These are phyloP conservation scores for Onygenales sp. DNA, from an alignment of 2,329 filamentous ascomycete genomes.

Conservation along the genomic window DNA sequence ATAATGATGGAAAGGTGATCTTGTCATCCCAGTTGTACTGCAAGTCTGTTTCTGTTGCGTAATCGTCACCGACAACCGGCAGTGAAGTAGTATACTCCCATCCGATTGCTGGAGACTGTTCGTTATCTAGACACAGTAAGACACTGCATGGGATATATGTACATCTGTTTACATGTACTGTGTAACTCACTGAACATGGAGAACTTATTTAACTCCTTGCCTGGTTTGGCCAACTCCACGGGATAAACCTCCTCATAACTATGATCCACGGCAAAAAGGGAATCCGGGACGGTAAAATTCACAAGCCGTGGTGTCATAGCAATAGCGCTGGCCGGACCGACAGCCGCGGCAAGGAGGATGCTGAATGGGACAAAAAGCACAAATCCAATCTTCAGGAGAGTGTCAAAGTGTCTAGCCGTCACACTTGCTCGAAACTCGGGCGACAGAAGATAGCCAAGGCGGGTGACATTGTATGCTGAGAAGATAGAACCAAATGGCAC, in stretches of 20 bases:
- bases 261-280: constrained; percentile 1
- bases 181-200: neutral
- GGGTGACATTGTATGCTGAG: constrained; percentile 5
- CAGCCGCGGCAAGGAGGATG: constrained; percentile 5
- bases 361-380: constrained; percentile 6
- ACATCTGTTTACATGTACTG: too few species aligned
- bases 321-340: constrained; percentile 8
- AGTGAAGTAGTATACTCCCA: neutral
- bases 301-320: constrained; percentile 7
- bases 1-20: neutral
- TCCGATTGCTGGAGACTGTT: neutral
- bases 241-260: neutral
- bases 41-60: neutral
- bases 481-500: constrained; percentile 5
- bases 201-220: neutral
- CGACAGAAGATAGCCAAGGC: constrained; percentile 4
- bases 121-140: neutral
- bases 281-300: constrained; percentile 1
- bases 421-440: constrained; percentile 6
- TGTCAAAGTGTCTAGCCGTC: neutral
- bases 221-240: neutral
- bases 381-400: constrained; percentile 3
- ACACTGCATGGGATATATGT: neutral
- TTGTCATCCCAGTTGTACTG: too few species aligned
- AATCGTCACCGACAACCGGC: neutral